A percentile compares a stretch with the other conserved stretches of the same genome.
Conservation (phyloP, 73 alveolate genomes). For the Paramecium caudatum region DNA sequence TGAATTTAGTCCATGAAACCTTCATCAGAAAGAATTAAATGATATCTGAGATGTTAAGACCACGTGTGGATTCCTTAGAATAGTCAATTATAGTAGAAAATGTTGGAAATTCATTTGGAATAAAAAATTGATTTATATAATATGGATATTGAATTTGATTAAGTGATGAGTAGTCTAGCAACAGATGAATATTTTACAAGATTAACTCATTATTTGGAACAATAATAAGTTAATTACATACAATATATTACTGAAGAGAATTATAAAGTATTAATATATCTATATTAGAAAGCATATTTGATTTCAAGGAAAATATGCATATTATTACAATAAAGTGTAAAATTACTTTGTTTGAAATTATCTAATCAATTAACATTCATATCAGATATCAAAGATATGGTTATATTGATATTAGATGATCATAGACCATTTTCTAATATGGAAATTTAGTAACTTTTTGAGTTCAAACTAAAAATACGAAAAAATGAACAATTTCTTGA, state of each 20-base stretch:
- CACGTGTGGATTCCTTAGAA: not conserved
- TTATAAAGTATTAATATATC: no score
- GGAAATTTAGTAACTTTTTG: not conserved
- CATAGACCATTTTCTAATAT: not conserved
- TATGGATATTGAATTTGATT: not conserved
- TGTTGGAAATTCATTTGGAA: not conserved
- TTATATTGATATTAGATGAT: not conserved
- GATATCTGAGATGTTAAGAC: not conserved
- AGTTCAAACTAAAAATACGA: not conserved
- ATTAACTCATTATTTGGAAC: no score
- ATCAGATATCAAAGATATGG: not conserved
- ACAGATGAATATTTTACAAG: not conserved
- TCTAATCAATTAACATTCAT: not conserved
- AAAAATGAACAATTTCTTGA: not conserved
- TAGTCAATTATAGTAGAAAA: not conserved
- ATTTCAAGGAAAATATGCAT: not conserved
- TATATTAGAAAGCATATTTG: not conserved
- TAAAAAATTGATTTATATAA: not conserved
- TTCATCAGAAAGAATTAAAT: not conserved
- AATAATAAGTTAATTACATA: not conserved
- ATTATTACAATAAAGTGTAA: not conserved
- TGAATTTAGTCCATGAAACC: constrained; percentile 10
- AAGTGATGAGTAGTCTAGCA: not conserved
- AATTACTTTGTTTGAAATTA: not conserved
- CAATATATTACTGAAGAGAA: no score